A percentile compares a stretch with the other conserved stretches of the same genome.
Evolutionary conservation across 2,329 filamentous ascomycete genomes (phyloP).

Genomic region (Aspergillus piperis): DNA sequence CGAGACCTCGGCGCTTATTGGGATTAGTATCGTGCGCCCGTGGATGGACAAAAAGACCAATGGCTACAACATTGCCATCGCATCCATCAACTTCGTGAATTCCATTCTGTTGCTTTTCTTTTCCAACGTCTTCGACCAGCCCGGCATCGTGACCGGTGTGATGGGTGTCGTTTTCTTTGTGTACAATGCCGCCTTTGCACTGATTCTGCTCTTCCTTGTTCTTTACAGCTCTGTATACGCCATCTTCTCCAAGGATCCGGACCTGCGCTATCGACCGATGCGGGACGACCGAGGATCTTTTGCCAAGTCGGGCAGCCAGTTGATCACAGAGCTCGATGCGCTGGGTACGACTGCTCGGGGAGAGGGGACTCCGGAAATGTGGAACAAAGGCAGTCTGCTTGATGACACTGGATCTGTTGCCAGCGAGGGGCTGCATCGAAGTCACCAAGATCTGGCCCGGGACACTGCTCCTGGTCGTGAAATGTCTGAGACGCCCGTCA

Average conservation of each 20-base stretch:
- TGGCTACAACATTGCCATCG: slow-evolving; percentile 90
- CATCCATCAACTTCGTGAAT: slow-evolving; percentile 85
- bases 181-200: slow-evolving; percentile 77
- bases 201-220: slow-evolving; percentile 80
- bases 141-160: slow-evolving; percentile 77
- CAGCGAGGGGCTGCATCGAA: neutral
- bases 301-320: slow-evolving; percentile 88
- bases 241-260: slow-evolving; percentile 87
- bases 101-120: slow-evolving; percentile 86
- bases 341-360: slow-evolving; percentile 84
- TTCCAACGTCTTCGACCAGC: slow-evolving; percentile 80
- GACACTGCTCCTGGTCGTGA: neutral
- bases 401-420: neutral
- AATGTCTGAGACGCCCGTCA: neutral
- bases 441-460: neutral
- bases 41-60: slow-evolving; percentile 99
- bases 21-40: slow-evolving; percentile 76
- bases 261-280: slow-evolving; percentile 93
- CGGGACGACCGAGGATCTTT: slow-evolving; percentile 91
- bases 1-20: slow-evolving; percentile 75
- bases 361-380: slow-evolving; percentile 48
- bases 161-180: slow-evolving; percentile 89
- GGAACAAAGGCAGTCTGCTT: neutral
- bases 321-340: slow-evolving; percentile 85
- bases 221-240: slow-evolving; percentile 73